Conservation (phyloP, 1,284 basidiomycete species). For the Pseudomicrostroma phylloplanum region DNA sequence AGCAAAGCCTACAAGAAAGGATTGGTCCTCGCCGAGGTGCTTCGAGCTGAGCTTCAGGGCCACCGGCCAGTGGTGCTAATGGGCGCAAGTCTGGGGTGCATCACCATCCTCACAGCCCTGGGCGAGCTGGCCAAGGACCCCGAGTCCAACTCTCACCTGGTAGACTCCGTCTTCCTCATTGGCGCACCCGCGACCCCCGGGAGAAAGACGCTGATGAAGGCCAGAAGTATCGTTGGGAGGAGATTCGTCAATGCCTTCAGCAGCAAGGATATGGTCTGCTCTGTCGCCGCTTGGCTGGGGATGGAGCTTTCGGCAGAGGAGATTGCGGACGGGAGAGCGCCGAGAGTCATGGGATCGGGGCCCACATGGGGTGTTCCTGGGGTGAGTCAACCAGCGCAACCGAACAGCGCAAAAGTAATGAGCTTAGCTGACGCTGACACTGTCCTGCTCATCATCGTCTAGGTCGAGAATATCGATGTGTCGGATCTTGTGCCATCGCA, state of each 20-base stretch:
- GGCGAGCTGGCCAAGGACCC: conserved; percentile 52
- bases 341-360: neutral
- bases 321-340: neutral
- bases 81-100: conserved; percentile 57
- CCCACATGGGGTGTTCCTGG: neutral
- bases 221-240: conserved; percentile 53
- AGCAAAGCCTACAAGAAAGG: conserved; percentile 19
- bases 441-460: neutral
- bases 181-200: conserved; percentile 54
- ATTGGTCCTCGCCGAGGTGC: conserved; percentile 56
- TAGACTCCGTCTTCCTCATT: conserved; percentile 55
- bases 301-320: conserved; percentile 15
- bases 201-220: conserved; percentile 53
- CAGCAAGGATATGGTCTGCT: conserved; percentile 54
- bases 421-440: too few species aligned
- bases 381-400: too few species aligned
- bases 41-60: conserved; percentile 57
- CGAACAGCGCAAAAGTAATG: too few species aligned
- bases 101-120: conserved; percentile 56
- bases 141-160: conserved; percentile 46
- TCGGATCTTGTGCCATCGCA: neutral
- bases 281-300: conserved; percentile 55
- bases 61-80: conserved; percentile 57
- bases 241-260: conserved; percentile 55
- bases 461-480: conserved; percentile 2